Base-by-base conservation (phyloP, 2,329 filamentous ascomycete genomes). In the Diaporthe humulicola region DNA sequence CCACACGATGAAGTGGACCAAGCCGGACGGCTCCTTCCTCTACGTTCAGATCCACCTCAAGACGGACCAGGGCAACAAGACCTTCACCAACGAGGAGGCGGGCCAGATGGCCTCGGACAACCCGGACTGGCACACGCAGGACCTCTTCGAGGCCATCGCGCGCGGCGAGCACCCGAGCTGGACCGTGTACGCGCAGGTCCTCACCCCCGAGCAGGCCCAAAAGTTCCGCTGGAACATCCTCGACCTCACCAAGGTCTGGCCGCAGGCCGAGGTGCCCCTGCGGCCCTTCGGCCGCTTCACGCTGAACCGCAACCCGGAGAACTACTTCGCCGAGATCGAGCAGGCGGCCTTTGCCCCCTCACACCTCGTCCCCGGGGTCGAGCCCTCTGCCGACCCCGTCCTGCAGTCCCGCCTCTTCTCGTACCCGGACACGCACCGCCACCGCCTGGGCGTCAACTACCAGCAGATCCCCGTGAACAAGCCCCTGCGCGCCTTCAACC, bases 311-410 rank as follows among this genome's bases (percentile, higher is more conserved):
- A 94, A 93, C 80, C 85, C 88, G 1, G 82, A 88, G 71, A 93
- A 94, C 83, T 94, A 93, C 84, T 93, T 93, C 79, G 87, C 89
- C 61, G 92, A 95, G 79, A 89, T 93, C 61, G 92, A 94, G 81
- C 91, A 94, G 82, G 88, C 90, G 0, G 90, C 90, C 0, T 94
- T 94, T 79, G 91, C 90, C 0, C 92, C 92, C 0, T 89, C 89
- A 0, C 91, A 89, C 75, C 84, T 94, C 80, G 90, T 93, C 0
- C 91, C 91, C 0, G 92, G 92, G 1, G 86, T 92, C 61, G 91
- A 88, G 70, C 88, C 90, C 0, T 90, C 89, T 0, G 89, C 90
- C 9, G 92, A 94, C 79, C 89, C 90, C 0, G 88, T 92, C 57
- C 86, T 92, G 0, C 90, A 92, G 80, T 87, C 88, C 0, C 87